Base-by-base conservation (phyloP, 23 red algal genomes). In the Pyropia haitanensis region DNA sequence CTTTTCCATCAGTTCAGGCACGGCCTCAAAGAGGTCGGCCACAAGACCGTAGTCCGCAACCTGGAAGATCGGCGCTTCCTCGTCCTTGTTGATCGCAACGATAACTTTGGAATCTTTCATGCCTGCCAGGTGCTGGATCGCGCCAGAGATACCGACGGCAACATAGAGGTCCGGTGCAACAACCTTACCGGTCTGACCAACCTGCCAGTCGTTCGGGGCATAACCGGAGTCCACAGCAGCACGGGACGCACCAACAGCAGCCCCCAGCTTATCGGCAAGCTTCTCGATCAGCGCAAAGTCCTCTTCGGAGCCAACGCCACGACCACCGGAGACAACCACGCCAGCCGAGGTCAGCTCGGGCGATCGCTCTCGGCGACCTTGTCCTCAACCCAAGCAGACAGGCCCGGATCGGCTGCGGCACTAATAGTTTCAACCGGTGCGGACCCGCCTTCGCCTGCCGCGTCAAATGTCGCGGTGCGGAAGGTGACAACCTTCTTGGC, bases 31-130 rank as follows among this genome's bases (percentile, higher is more conserved):
- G 48, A 96, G 81, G 53, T 96, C 91, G 52, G 70, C 83, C 44
- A 96, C 84, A 17, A 96, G 77, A 8, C 91, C 91, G 60, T 96
- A 96, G 58, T 96, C 91, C 20, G 91, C 91, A 12, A 88, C 71
- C 49, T 84, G 78, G 73, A 96, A 96, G 27, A 96, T 96, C 9
- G 91, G 91, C 27, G 91, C 91, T 24, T 96, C 91, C 20, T 74
- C 53, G 71, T 96, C 91, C 64, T 96, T 96, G 34, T 96, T 96
- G 63, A 96, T 96, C 31, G 91, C 91, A 5, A 96, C 83, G 65
- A 96, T 88, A 1, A 78, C 72, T 56, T 96, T 96, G 21, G 75
- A 75, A 59, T 96, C 91, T 61, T 88, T 89, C 91, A 96, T 96
- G n/a, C 91, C 91, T 9, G 91, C 91, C 34, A 96, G 71, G 58